These are phyloP conservation scores for Lotus japonicus DNA, from an alignment of 306 rosid species.

Conservation along the genomic window DNA sequence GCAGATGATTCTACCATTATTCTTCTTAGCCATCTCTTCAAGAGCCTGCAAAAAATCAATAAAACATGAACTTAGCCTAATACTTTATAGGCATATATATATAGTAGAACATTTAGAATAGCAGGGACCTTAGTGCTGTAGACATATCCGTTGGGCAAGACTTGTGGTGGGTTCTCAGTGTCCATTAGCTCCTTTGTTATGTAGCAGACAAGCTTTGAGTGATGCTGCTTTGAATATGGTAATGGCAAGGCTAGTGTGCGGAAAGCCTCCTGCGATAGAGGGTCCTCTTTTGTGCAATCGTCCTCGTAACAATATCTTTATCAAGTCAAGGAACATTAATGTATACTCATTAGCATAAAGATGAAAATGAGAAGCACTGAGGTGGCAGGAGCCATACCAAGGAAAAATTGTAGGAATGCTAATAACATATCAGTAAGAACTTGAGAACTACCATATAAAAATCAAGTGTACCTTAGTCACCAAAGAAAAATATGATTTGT, in stretches of 20 bases:
- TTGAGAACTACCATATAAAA: background rate
- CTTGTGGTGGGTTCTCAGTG: slow-evolving; percentile 93
- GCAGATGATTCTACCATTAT: slow-evolving; percentile 66
- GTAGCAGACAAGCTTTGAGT: slow-evolving; percentile 94
- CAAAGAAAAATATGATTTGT: too few species aligned
- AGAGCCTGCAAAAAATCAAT: slow-evolving; percentile 63
- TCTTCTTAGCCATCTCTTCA: slow-evolving; percentile 82
- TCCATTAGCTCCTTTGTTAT: slow-evolving; percentile 95
- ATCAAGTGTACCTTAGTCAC: too few species aligned
- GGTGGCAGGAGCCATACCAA: too few species aligned
- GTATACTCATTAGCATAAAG: slow-evolving; percentile 5
- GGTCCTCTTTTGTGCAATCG: slow-evolving; percentile 97
- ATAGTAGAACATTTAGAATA: background rate
- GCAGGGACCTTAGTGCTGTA: slow-evolving; percentile 76
- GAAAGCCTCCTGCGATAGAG: slow-evolving; percentile 82
- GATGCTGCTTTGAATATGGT: slow-evolving; percentile 91
- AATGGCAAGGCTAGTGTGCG: slow-evolving; percentile 72
- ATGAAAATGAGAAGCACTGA: background rate
- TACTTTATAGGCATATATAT: background rate
- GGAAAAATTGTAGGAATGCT: too few species aligned
- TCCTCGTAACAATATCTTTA: slow-evolving; percentile 88
- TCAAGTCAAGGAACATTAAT: slow-evolving; percentile 50
- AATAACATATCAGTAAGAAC: background rate
- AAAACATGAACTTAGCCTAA: slow-evolving; percentile 5
- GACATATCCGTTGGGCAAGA: slow-evolving; percentile 88